Evolutionary conservation across 2,329 filamentous ascomycete genomes (phyloP), one percentile per base, ranked within the genome.

Genomic region (Arachnomyces sp.): DNA sequence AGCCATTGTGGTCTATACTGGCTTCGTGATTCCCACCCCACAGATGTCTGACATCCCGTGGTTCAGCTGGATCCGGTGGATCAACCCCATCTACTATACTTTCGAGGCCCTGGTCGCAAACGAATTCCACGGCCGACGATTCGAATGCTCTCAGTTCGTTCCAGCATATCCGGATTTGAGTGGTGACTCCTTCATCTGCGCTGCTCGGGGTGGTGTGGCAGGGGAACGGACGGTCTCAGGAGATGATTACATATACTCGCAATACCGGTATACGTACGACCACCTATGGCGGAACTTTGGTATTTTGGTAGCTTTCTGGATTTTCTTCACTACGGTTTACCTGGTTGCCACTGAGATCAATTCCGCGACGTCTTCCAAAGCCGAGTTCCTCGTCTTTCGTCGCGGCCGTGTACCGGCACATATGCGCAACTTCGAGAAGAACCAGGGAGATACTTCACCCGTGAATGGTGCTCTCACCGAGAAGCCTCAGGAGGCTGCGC

Each of bases 201-300:
- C 68, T 1, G 65, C 70, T 2, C 63, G 72, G 0, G 77, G 79
- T 3, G 67, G 79, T 4, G 66, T 72, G 1, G 58, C 73, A 0
- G 79, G 79, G 0, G 60, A 68, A 32, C 50, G 53, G 3, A 72
- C 65, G 1, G 74, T 84, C 4, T 75, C 64, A 13, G 81, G 81
- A 2, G 78, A 82, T 43, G 65, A 70, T 1, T 84, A 76, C 48
- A 76, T 84, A 3, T 55, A 64, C 3, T 56, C 63, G 0, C 73
- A 68, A 42, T 82, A 76, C 50, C 52, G 60, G 7, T 84, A 82
- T 55, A 68, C 62, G 11, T 73, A 72, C 48, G 65, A 65, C 0
- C 71, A 83, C 44, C 65, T 74, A 3, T 82, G 79, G 79, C 65
- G 81, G 7, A 85, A 86, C 53, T 71, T 84, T 43, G 82, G 81